Percentiles rank a stretch among this genome's conserved stretches.
phyloP scores from a whole-genome alignment of 2,329 filamentous ascomycete species.

The Hypoxylon sp. region DNA sequence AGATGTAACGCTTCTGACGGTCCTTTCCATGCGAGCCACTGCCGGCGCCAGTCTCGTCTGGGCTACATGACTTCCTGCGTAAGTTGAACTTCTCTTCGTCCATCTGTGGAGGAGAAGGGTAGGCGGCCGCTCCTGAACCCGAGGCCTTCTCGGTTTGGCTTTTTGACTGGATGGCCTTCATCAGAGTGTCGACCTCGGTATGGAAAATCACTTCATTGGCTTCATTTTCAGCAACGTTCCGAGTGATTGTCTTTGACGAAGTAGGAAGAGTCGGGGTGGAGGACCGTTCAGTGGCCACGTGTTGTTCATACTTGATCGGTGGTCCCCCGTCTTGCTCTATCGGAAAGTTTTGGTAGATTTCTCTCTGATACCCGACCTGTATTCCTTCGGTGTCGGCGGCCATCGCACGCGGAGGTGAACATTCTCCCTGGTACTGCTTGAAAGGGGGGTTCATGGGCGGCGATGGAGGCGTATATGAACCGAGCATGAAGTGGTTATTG shows the following conservation, averaged over 20 bases:
- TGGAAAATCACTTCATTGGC: constrained; percentile 72
- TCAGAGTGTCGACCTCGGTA: constrained; percentile 88
- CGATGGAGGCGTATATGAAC: constrained; percentile 55
- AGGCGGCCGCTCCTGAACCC: constrained; percentile 48
- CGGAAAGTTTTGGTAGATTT: constrained; percentile 38
- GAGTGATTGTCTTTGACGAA: constrained; percentile 57
- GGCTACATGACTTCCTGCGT: constrained; percentile 40
- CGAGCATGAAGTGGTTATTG: constrained; percentile 59
- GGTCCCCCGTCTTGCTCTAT: constrained; percentile 49
- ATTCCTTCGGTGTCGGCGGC: constrained; percentile 50
- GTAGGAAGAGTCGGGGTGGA: constrained; percentile 28
- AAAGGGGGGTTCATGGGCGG: constrained; percentile 47
- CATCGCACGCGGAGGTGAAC: constrained; percentile 47
- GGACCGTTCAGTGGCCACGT: constrained; percentile 2
- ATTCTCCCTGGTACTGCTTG: constrained; percentile 49
- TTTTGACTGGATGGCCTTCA: constrained; percentile 87
- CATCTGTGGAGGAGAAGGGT: constrained; percentile 50
- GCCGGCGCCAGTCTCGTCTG: constrained; percentile 19
- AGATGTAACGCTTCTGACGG: constrained; percentile 74
- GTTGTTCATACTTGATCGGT: constrained; percentile 53
- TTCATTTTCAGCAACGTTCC: constrained; percentile 61
- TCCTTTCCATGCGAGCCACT: constrained; percentile 37
- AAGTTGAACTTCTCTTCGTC: constrained; percentile 45
- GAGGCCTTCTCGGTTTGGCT: constrained; percentile 50
- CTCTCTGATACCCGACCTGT: constrained; percentile 25